phyloP scores from a whole-genome alignment of 2,329 filamentous ascomycete genomes.

The Claviceps monticola region DNA sequence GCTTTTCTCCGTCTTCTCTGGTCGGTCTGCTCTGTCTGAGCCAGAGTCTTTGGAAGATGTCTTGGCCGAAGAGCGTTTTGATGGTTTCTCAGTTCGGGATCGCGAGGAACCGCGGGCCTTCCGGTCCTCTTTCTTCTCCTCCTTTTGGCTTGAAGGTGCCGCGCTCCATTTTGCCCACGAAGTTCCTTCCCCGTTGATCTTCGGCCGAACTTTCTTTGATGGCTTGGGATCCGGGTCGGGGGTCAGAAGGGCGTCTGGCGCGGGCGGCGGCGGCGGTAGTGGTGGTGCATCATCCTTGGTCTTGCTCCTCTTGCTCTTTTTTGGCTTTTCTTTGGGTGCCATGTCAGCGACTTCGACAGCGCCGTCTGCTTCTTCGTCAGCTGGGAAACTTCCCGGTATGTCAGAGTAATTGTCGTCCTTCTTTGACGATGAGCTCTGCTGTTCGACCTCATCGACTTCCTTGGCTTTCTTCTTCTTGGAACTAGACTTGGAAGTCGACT shows the following conservation, averaged over 20 bases:
- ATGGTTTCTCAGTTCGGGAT: constrained; percentile 50
- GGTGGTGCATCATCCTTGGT: constrained; percentile 14
- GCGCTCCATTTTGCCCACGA: constrained; percentile 68
- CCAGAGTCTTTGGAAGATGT: constrained; percentile 53
- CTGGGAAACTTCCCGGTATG: constrained; percentile 42
- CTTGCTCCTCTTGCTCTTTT: constrained; percentile 24
- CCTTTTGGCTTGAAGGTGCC: constrained; percentile 28
- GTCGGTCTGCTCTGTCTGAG: constrained; percentile 53
- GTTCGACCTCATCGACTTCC: constrained; percentile 18
- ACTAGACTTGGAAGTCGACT: constrained; percentile 22
- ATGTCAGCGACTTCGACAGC: constrained; percentile 38
- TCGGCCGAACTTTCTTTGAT: constrained; percentile 62
- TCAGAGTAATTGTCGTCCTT: constrained; percentile 13
- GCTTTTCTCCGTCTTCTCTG: constrained; percentile 28
- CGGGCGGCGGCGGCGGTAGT: constrained; percentile 30
- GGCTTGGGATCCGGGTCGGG: constrained; percentile 43
- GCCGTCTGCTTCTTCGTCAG: constrained; percentile 35
- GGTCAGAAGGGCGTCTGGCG: constrained; percentile 33
- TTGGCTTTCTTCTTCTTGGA: constrained; percentile 28
- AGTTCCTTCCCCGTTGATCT: constrained; percentile 55
- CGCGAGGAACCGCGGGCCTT: constrained; percentile 35
- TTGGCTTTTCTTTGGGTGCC: constrained; percentile 25
- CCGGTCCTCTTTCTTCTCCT: constrained; percentile 26
- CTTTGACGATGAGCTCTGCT: constrained; percentile 19
- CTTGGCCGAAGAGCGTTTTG: constrained; percentile 40